Evolutionary conservation across 2,329 filamentous ascomycete species (phyloP).

Genomic region (Neofusicoccum kwambonambiense): DNA sequence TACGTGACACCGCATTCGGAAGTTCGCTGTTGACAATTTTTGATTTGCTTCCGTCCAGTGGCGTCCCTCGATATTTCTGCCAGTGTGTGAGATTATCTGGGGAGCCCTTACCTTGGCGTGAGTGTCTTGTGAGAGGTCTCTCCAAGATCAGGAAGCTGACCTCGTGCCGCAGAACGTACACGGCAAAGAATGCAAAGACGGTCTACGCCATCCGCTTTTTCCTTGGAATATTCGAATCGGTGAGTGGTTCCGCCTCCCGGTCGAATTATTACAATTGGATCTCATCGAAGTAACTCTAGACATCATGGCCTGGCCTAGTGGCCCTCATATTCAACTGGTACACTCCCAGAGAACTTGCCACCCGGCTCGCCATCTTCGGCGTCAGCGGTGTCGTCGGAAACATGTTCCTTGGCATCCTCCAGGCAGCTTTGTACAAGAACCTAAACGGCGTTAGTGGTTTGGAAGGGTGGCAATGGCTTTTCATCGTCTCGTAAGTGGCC

Average conservation of each 20-base stretch:
- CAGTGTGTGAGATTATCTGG: constrained; percentile 18
- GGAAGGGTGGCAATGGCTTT: constrained; percentile 32
- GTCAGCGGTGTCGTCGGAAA: constrained; percentile 32
- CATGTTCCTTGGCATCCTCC: constrained; percentile 37
- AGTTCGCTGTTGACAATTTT: constrained; percentile 9
- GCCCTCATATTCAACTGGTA: constrained; percentile 46
- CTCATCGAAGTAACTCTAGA: neutral
- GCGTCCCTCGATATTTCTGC: constrained; percentile 16
- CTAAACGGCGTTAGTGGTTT: constrained; percentile 28
- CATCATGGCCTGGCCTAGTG: constrained; percentile 34
- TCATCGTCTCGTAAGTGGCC: constrained; percentile 25
- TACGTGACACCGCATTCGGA: constrained; percentile 6
- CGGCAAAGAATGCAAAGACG: neutral
- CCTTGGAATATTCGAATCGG: constrained; percentile 33
- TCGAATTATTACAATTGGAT: neutral
- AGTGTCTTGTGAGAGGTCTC: neutral
- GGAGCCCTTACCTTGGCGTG: constrained; percentile 19
- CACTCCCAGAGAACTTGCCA: constrained; percentile 36
- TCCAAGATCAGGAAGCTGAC: neutral
- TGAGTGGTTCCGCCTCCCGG: neutral
- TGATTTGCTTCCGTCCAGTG: neutral
- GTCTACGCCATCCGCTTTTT: constrained; percentile 37
- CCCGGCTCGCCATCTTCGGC: constrained; percentile 33
- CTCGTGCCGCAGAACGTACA: neutral
- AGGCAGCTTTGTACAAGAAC: constrained; percentile 34